Evolutionary conservation across 2,329 filamentous ascomycete genomes (phyloP), one percentile per base, ranked within the genome.

Genomic region (Bipolaris gigantea): DNA sequence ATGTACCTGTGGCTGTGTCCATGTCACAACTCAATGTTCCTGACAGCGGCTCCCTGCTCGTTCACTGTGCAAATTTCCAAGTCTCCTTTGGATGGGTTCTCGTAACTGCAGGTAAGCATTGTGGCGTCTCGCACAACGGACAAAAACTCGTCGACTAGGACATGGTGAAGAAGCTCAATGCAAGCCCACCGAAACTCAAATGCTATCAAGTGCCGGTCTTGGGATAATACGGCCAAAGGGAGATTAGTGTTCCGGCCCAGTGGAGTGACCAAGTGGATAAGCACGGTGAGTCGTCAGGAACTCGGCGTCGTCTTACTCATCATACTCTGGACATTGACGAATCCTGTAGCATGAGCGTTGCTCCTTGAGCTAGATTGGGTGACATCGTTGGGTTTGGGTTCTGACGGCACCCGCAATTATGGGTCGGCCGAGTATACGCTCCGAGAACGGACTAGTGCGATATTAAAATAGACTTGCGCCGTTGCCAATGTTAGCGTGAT

Each of bases 31-130:
- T 32, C 34, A 16, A 19, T 6, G 19, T 16, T 48, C 34, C 21
- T 33, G 34, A 25, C 56, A 56, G 57, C 53, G 35, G 41, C 39
- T 48, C 27, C 33, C 55, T 57, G 63, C 53, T 65, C 57, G 49
- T 62, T 53, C 57, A 6, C 46, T 58, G 59, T 53, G 48, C 63
- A 54, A 27, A 55, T 41, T 61, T 56, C 59, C 58, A 25, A 57
- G 39, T 16, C 40, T 60, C 57, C n/a, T 30, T 30, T 55, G 57
- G 44, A 39, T 32, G 27, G 13, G 35, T 58, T 56, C 40, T 57
- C 50, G 60, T 65, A 48, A 56, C 56, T 63, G 65, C 63, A 62
- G 35, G 61, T 64, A 57, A 67, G 60, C 56, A 67, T 56, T 46
- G 59, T 62, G 61, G 59, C 61, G 63, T 49, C 50, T 32, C 30